phyloP scores from a whole-genome alignment of 306 rosid species.

The Geum urbanum region DNA sequence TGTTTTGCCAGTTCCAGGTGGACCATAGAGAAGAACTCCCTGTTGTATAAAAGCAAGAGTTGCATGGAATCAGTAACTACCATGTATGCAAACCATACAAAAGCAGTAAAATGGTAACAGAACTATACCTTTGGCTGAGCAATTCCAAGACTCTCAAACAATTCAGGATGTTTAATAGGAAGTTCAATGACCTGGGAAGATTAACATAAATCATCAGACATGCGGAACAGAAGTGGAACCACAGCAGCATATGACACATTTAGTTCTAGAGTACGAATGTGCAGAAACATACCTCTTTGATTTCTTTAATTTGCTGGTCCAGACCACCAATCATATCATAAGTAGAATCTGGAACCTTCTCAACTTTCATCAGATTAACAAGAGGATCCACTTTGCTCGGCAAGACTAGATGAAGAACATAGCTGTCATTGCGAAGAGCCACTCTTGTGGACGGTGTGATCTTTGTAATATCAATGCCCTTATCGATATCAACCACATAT shows the following conservation, averaged over 20 bases:
- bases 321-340: conserved; percentile 99
- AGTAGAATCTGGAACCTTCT: conserved; percentile 98
- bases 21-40: conserved; percentile 96
- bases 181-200: conserved; percentile 84
- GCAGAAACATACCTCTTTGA: conserved; percentile 64
- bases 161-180: conserved; percentile 96
- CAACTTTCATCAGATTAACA: conserved; percentile 98
- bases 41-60: conserved; percentile 22
- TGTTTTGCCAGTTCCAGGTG: conserved; percentile 98
- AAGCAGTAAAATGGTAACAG: background rate
- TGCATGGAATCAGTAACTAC: conserved; percentile 9
- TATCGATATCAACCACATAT: conserved; percentile 94
- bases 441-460: conserved; percentile 96
- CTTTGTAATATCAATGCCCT: conserved; percentile 88
- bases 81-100: background rate
- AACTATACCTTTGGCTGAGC: conserved; percentile 93
- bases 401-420: conserved; percentile 87
- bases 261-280: conserved; percentile 14
- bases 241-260: background rate
- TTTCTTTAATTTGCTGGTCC: conserved; percentile 98
- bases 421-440: conserved; percentile 98
- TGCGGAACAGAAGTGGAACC: conserved; percentile 11
- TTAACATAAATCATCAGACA: conserved; percentile 1
- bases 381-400: conserved; percentile 99
- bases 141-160: conserved; percentile 99